Base-by-base conservation (phyloP, 1,139 yeast species). In the Blastobotrys elegans region DNA sequence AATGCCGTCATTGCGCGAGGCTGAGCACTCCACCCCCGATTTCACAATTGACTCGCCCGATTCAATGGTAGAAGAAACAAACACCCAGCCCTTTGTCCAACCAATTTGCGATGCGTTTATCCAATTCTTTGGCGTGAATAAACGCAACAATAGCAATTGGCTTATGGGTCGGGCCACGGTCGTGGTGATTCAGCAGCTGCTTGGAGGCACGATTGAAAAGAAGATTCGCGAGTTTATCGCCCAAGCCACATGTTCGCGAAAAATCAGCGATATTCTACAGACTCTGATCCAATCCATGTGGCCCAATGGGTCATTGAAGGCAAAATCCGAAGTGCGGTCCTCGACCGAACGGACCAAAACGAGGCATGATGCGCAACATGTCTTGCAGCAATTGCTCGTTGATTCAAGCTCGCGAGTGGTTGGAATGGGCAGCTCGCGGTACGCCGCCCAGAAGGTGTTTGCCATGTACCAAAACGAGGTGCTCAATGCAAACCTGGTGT, bases 181-280 rank as follows among this genome's bases (percentile, higher is more conserved):
- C 35, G 81, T 88, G 2, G 79, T 90, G 2, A 70, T 89, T 38
- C 97, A 89, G 63, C 96, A 88, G 63, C 65, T 90, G 1, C 74
- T 90, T 46, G 97, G 97, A 0, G 87, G 95, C 2, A 84, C 97
- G 0, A 82, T 89, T 49, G 97, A 90, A 60, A 81, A 79, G 59
- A 82, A 82, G 53, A 75, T 83, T 7, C 68, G 80, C 36, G 75
- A 73, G n/a, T 66, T 67, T 55, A 73, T 73, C 63, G 49, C 53
- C 2, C 70, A 61, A 51, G 63, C 63, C 50, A 74, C 74, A 37
- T 70, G 76, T 5, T 82, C 79, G 46, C 77, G 73, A 22, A 73
- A 70, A 26, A 60, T 85, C 0, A 66, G 76, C 4, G 79, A 74
- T 33, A 41, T 76, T 4, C 51, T 85, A 2, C 62, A 63, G 1